Conservation (phyloP, 768 basidiomycete genomes). For the Crepidotus variabilis region DNA sequence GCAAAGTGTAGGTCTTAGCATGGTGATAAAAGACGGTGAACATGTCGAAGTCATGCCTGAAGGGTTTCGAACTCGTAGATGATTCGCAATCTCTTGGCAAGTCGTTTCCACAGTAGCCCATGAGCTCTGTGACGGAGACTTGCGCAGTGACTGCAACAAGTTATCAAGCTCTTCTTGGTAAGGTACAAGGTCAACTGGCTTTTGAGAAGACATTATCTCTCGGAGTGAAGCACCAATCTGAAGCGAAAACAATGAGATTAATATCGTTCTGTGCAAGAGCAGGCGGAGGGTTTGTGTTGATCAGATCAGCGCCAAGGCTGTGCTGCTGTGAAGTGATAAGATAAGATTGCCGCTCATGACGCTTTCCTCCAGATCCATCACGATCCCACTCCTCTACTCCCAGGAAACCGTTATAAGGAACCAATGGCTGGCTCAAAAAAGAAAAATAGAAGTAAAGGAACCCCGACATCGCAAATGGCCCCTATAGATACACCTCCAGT, state of each 20-base stretch:
- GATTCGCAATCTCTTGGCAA: constrained; percentile 59
- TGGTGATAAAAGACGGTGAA: neutral
- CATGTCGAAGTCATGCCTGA: constrained; percentile 32
- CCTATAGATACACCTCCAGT: constrained; percentile 14
- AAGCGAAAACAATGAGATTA: neutral
- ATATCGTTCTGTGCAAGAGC: too few species aligned
- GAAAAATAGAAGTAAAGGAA: constrained; percentile 50
- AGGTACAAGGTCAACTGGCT: constrained; percentile 27
- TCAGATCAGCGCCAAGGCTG: constrained; percentile 2
- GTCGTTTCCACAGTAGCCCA: constrained; percentile 53
- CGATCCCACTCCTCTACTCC: neutral
- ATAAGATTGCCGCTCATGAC: constrained; percentile 7
- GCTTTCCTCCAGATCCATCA: neutral
- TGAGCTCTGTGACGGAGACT: constrained; percentile 25
- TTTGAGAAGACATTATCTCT: constrained; percentile 12
- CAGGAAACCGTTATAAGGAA: neutral
- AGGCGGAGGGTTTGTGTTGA: neutral
- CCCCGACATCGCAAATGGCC: constrained; percentile 20
- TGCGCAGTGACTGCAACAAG: constrained; percentile 26
- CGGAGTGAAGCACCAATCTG: neutral
- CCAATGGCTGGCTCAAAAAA: constrained; percentile 52
- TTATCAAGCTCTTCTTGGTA: constrained; percentile 33
- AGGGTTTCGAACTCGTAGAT: constrained; percentile 52
- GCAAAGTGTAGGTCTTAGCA: constrained; percentile 12
- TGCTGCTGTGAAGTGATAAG: constrained; percentile 8